These are phyloP conservation scores for Trichoderma sp. DNA, from an alignment of 2,329 filamentous ascomycete genomes.

Conservation along the genomic window DNA sequence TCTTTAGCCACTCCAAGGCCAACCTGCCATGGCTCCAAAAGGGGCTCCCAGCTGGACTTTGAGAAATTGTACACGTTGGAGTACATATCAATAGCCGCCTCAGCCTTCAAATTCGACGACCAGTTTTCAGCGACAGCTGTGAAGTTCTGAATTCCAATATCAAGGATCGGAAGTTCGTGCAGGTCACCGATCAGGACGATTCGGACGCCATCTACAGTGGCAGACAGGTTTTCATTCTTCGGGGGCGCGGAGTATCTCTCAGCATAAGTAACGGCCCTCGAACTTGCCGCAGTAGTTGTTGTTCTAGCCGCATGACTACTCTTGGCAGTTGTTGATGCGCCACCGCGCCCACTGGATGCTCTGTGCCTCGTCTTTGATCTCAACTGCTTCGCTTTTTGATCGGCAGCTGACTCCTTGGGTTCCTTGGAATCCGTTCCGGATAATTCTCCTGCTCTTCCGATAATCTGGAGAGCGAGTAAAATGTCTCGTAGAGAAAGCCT, in stretches of 20 bases:
- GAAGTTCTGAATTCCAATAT: conserved; percentile 90
- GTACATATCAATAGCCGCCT: conserved; percentile 89
- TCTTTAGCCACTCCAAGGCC: conserved; percentile 84
- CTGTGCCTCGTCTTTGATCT: conserved; percentile 51
- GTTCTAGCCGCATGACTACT: conserved; percentile 41
- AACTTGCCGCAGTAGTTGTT: conserved; percentile 30
- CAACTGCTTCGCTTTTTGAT: conserved; percentile 56
- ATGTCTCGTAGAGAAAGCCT: conserved; percentile 92
- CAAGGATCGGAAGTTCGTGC: conserved; percentile 91
- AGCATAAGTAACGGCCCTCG: conserved; percentile 21
- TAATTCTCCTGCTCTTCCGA: conserved; percentile 85
- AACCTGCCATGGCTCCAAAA: conserved; percentile 96
- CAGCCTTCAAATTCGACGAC: conserved; percentile 82
- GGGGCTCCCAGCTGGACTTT: conserved; percentile 95
- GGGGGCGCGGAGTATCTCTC: conserved; percentile 19
- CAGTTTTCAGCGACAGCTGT: conserved; percentile 83
- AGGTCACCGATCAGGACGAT: conserved; percentile 93
- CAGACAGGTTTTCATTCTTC: conserved; percentile 72
- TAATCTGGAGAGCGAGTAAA: conserved; percentile 85
- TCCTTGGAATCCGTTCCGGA: conserved; percentile 57
- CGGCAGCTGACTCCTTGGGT: conserved; percentile 39
- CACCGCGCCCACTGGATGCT: conserved; percentile 55
- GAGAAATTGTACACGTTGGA: conserved; percentile 99
- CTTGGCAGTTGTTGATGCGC: conserved; percentile 48
- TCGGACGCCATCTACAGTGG: conserved; percentile 81